phyloP scores from a whole-genome alignment of 1,284 basidiomycete genomes.

The Xerocomus cyaneibrunnescens region DNA sequence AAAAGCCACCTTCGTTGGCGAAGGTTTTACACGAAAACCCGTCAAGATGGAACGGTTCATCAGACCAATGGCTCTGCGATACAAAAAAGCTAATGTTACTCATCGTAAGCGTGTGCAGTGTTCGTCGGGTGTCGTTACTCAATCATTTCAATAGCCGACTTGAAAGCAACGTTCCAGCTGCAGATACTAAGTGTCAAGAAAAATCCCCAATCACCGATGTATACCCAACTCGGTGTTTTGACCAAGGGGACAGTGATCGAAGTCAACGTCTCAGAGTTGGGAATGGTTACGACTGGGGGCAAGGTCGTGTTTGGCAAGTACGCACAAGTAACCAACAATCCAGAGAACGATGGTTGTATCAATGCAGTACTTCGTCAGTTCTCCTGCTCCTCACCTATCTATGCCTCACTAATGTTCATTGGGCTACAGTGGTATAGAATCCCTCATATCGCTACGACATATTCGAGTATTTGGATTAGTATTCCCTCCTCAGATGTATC shows the following conservation, averaged over 20 bases:
- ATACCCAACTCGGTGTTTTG: slow-evolving; percentile 92
- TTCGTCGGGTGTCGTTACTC: not conserved
- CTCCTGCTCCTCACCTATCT: not conserved
- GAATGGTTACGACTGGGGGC: slow-evolving; percentile 98
- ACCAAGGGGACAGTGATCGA: slow-evolving; percentile 99
- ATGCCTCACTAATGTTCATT: slow-evolving; percentile 7
- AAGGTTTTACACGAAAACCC: slow-evolving; percentile 97
- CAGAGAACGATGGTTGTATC: slow-evolving; percentile 96
- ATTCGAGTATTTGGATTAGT: not conserved
- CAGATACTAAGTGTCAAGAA: slow-evolving; percentile 99
- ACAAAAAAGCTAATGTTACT: slow-evolving; percentile 98
- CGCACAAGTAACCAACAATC: slow-evolving; percentile 96
- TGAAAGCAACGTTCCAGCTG: slow-evolving; percentile 98
- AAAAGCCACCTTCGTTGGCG: slow-evolving; percentile 98
- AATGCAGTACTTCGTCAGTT: slow-evolving; percentile 85
- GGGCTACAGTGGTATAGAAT: slow-evolving; percentile 26
- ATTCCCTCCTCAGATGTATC: slow-evolving; percentile 9
- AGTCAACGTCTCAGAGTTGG: slow-evolving; percentile 96
- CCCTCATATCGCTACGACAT: not conserved
- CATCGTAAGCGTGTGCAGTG: slow-evolving; percentile 74
- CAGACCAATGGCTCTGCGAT: slow-evolving; percentile 94
- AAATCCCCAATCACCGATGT: slow-evolving; percentile 99
- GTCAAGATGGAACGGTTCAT: slow-evolving; percentile 99
- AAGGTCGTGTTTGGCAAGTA: slow-evolving; percentile 93
- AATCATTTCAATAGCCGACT: slow-evolving; percentile 62